These are phyloP conservation scores for Termitomyces sp. DNA, from an alignment of 768 basidiomycete genomes.

Conservation along the genomic window DNA sequence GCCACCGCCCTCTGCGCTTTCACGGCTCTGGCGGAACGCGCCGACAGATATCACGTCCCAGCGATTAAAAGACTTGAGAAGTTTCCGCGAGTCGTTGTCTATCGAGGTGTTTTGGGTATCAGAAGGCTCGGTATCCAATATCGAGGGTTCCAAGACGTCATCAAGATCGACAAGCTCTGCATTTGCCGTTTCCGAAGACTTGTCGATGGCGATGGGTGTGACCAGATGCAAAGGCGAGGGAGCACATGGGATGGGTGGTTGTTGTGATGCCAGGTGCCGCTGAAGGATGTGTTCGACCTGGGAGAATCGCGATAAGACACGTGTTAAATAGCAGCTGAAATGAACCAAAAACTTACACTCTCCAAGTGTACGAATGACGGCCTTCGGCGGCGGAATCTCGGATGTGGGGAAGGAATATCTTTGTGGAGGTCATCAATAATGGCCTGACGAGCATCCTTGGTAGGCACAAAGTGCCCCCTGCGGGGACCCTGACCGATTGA, in stretches of 20 bases:
- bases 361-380: conserved; percentile 28
- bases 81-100: conserved; percentile 35
- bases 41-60: conserved; percentile 76
- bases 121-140: conserved; percentile 54
- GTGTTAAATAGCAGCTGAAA: conserved; percentile 1
- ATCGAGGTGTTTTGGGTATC: conserved; percentile 27
- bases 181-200: conserved; percentile 29
- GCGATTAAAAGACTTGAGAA: conserved; percentile 49
- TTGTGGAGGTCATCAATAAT: conserved; percentile 43
- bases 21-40: conserved; percentile 65
- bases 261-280: conserved; percentile 26
- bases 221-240: conserved; percentile 17
- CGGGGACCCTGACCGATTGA: conserved; percentile 23
- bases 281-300: conserved; percentile 35
- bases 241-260: conserved; percentile 19
- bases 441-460: conserved; percentile 32
- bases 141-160: conserved; percentile 74
- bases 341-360: conserved; percentile 27
- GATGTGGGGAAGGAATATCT: conserved; percentile 50
- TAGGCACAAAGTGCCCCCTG: conserved; percentile 37
- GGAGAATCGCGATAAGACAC: conserved; percentile 7
- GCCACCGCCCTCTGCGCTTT: conserved; percentile 21
- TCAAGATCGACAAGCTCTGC: conserved; percentile 62
- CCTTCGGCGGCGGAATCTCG: conserved; percentile 30
- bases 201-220: conserved; percentile 7